phyloP scores from a whole-genome alignment of 2,329 filamentous ascomycete species.

The Fusarium tuaranense region DNA sequence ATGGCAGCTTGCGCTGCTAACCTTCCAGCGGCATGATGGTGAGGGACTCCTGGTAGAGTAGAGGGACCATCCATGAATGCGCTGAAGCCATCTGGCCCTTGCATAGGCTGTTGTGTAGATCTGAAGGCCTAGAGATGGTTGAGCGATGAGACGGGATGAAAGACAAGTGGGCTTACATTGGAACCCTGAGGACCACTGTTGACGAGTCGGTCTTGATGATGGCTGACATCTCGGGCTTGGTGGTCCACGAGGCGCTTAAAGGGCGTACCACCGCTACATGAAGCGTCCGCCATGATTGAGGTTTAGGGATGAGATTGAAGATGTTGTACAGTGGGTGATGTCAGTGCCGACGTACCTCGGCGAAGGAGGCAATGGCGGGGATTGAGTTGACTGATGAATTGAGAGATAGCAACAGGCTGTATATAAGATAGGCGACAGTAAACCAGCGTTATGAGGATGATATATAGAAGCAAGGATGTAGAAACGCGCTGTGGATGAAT shows the following conservation, averaged over 20 bases:
- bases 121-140: constrained; percentile 47
- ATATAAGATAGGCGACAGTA: background rate
- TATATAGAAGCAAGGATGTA: background rate
- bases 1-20: constrained; percentile 51
- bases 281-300: constrained; percentile 53
- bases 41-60: constrained; percentile 44
- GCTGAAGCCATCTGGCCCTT: constrained; percentile 49
- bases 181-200: constrained; percentile 45
- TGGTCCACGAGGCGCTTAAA: constrained; percentile 58
- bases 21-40: constrained; percentile 50
- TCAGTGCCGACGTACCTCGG: constrained; percentile 33
- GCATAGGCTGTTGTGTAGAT: constrained; percentile 45
- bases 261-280: constrained; percentile 56
- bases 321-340: background rate
- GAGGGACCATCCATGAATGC: constrained; percentile 50
- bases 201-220: constrained; percentile 55
- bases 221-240: constrained; percentile 55
- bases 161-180: constrained; percentile 43
- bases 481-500: constrained; percentile 26
- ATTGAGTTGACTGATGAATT: background rate
- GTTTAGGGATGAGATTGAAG: background rate
- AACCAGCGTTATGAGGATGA: too few species aligned
- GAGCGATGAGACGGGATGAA: background rate
- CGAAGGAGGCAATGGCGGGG: constrained; percentile 16
- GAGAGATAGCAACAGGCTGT: constrained; percentile 1